Conservation (phyloP, 768 basidiomycete species). For the Hirschioporus abietinus region DNA sequence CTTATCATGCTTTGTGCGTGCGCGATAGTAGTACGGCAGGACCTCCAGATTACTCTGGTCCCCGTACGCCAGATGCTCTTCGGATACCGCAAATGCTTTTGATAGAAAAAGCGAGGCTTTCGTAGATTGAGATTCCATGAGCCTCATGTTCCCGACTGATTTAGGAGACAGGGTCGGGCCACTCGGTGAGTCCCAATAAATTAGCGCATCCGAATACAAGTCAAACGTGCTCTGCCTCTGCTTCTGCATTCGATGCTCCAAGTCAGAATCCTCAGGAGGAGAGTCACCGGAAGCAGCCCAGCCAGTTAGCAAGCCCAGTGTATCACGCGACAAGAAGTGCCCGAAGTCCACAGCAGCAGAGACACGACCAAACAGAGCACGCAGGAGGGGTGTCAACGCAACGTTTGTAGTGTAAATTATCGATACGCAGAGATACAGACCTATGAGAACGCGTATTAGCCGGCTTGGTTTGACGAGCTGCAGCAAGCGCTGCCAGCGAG, state of each 20-base stretch:
- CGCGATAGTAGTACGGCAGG: constrained; percentile 78
- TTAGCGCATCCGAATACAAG: neutral
- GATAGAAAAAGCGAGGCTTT: constrained; percentile 41
- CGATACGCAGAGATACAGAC: neutral
- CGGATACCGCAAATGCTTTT: constrained; percentile 59
- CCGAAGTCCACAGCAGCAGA: neutral
- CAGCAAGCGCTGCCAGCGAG: neutral
- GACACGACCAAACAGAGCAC: neutral
- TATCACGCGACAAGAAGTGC: neutral
- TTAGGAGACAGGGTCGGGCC: neutral
- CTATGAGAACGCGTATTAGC: neutral
- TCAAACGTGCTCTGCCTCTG: neutral
- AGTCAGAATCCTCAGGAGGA: neutral
- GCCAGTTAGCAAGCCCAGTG: neutral
- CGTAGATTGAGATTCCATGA: neutral
- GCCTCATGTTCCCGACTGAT: neutral
- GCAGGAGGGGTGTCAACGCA: neutral
- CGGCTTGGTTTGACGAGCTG: neutral
- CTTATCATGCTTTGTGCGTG: constrained; percentile 44
- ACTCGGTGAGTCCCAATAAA: neutral
- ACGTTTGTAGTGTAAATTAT: neutral
- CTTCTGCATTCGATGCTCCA: no score
- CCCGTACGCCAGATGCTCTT: neutral
- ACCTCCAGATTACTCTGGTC: constrained; percentile 41
- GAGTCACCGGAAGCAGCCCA: neutral